Percentiles rank a stretch among this genome's conserved stretches.
phyloP scores from a whole-genome alignment of 148 eudicot genomes.

The Mesembryanthemum crystallinum region DNA sequence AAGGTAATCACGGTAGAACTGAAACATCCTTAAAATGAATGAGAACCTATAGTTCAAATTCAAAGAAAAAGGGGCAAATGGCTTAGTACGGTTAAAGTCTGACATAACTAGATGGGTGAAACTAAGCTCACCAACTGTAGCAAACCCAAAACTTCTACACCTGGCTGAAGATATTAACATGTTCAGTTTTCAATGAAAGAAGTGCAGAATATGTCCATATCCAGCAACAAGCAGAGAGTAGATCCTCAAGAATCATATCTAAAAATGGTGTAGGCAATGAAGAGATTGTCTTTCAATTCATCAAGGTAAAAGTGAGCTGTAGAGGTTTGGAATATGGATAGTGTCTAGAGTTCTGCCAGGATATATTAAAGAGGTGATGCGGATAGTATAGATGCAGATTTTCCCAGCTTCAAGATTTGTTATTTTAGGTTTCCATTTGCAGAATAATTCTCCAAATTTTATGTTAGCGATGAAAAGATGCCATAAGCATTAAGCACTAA shows the following conservation, averaged over 20 bases:
- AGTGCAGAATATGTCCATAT: neutral
- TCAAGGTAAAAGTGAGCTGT: neutral
- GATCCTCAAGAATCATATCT: neutral
- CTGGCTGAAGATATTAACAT: neutral
- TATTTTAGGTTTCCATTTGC: neutral
- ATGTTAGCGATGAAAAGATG: too few species aligned
- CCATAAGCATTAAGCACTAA: too few species aligned
- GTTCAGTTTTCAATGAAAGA: neutral
- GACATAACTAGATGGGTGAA: too few species aligned
- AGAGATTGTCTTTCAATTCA: neutral
- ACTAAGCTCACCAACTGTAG: too few species aligned
- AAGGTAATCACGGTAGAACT: neutral
- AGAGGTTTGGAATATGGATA: neutral
- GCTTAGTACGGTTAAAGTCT: neutral
- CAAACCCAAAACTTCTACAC: too few species aligned
- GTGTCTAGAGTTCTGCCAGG: neutral
- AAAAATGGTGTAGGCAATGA: neutral
- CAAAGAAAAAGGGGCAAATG: neutral
- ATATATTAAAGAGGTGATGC: neutral
- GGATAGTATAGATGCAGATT: neutral
- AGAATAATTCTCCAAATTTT: neutral
- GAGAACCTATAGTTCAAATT: neutral
- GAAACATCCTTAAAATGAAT: neutral
- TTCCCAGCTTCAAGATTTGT: neutral
- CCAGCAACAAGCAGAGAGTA: neutral